A percentile compares a stretch with the other conserved stretches of the same genome.
These are phyloP conservation scores for Tylopilus rubrobrunneus DNA, from an alignment of 768 basidiomycete genomes.

Conservation along the genomic window DNA sequence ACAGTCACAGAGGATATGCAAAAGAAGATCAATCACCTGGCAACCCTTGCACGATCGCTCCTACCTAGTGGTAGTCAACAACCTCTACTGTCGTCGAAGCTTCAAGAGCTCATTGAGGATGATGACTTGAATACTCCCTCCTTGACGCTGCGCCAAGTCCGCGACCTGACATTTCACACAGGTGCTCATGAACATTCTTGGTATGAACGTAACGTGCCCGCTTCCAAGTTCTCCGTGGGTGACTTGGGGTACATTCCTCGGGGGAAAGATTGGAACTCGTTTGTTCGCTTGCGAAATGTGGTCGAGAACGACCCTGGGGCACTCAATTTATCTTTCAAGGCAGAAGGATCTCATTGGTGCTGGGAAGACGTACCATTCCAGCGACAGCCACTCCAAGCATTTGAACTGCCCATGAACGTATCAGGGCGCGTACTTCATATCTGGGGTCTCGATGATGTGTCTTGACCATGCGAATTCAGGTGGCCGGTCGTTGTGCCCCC, in stretches of 20 bases:
- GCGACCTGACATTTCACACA: slow-evolving; percentile 35
- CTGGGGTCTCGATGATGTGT: not conserved
- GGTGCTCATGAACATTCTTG: slow-evolving; percentile 38
- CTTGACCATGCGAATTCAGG: slow-evolving; percentile 20
- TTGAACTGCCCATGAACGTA: slow-evolving; percentile 28
- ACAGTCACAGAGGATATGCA: slow-evolving; percentile 34
- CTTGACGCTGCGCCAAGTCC: slow-evolving; percentile 36
- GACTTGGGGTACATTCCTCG: slow-evolving; percentile 43
- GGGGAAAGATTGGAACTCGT: slow-evolving; percentile 35
- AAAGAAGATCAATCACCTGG: slow-evolving; percentile 39
- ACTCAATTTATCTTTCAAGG: slow-evolving; percentile 21
- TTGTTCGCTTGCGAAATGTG: slow-evolving; percentile 39
- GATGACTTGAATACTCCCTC: slow-evolving; percentile 25
- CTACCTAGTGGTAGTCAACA: slow-evolving; percentile 35
- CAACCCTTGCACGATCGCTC: slow-evolving; percentile 36
- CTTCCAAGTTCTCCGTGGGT: slow-evolving; percentile 39
- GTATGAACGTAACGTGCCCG: slow-evolving; percentile 38
- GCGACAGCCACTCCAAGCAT: slow-evolving; percentile 32
- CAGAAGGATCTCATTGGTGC: slow-evolving; percentile 34
- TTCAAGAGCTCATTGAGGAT: slow-evolving; percentile 34
- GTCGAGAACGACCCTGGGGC: slow-evolving; percentile 26
- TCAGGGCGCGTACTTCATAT: slow-evolving; percentile 28
- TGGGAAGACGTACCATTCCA: slow-evolving; percentile 34
- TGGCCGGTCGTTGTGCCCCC: slow-evolving; percentile 44
- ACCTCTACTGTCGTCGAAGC: slow-evolving; percentile 28